Evolutionary conservation across 345 rosid species (phyloP).

Genomic region (Salix viminalis): DNA sequence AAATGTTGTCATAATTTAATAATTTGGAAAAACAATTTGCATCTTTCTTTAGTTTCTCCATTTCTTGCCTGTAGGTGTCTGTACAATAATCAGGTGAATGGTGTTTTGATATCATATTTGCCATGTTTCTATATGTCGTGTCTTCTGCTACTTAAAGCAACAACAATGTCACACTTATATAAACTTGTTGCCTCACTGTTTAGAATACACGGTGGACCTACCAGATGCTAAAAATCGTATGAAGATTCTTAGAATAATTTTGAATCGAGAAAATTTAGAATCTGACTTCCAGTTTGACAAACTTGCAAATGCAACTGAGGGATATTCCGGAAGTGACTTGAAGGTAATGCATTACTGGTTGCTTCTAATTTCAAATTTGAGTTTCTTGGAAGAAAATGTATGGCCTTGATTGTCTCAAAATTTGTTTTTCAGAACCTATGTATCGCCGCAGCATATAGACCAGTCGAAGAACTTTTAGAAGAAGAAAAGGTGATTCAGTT

Average conservation of each 20-base stretch:
- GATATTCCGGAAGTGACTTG: constrained; percentile 98
- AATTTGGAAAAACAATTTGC: background rate
- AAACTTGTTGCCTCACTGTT: constrained; percentile 13
- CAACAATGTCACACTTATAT: constrained; percentile 10
- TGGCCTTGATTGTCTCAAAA: background rate
- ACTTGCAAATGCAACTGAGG: constrained; percentile 85
- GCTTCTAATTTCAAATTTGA: background rate
- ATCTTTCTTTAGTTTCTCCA: background rate
- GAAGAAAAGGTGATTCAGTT: constrained; percentile 56
- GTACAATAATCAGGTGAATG: background rate
- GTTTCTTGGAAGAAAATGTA: background rate
- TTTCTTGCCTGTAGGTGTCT: background rate
- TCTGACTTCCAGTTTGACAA: constrained; percentile 50
- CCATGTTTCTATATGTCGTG: background rate
- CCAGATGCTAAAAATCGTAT: constrained; percentile 85
- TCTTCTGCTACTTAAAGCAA: background rate
- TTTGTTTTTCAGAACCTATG: constrained; percentile 71
- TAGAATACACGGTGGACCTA: constrained; percentile 93
- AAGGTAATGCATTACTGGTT: constrained; percentile 49
- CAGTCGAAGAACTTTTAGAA: constrained; percentile 90
- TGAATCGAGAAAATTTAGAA: constrained; percentile 62
- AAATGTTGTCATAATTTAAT: background rate
- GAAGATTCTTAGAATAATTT: constrained; percentile 82
- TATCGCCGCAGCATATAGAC: constrained; percentile 93
- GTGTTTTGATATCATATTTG: background rate